These are phyloP conservation scores for Tuber indicum DNA, from an alignment of 495 filamentous ascomycete species.

Conservation along the genomic window DNA sequence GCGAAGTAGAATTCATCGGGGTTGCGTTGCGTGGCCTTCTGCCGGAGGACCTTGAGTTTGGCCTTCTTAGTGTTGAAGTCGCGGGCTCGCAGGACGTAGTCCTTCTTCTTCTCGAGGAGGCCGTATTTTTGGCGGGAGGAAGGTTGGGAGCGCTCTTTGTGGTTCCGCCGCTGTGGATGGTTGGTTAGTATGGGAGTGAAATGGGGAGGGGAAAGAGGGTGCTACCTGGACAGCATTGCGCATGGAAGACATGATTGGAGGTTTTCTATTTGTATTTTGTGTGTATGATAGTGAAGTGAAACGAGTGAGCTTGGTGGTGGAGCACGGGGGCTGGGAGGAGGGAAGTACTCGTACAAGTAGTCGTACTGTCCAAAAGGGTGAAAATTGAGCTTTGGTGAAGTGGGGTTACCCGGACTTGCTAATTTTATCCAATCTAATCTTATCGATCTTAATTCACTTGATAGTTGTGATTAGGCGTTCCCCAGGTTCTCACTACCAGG, in stretches of 20 bases:
- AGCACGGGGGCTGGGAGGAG: background rate
- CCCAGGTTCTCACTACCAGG: background rate
- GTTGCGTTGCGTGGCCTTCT: constrained; percentile 80
- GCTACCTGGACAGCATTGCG: constrained; percentile 67
- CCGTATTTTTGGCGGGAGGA: constrained; percentile 73
- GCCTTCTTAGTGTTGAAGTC: constrained; percentile 82
- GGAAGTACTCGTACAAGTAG: background rate
- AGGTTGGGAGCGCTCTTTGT: constrained; percentile 84
- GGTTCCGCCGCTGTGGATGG: constrained; percentile 52
- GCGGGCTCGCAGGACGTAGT: constrained; percentile 83
- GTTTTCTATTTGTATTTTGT: background rate
- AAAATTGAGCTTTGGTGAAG: background rate
- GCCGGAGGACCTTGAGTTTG: constrained; percentile 66
- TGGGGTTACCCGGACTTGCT: background rate
- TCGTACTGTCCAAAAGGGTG: background rate
- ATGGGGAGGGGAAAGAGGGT: background rate
- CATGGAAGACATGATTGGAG: constrained; percentile 63
- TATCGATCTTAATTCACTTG: background rate
- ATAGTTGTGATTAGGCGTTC: background rate
- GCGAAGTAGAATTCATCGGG: constrained; percentile 94
- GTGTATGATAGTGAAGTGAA: background rate
- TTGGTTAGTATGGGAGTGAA: background rate
- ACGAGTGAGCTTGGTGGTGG: background rate
- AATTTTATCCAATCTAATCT: background rate
- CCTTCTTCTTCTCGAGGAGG: constrained; percentile 86